Evolutionary conservation across 2,329 filamentous ascomycete genomes (phyloP), one percentile per base, ranked within the genome.

Genomic region (Ceratocystis lukuohia): DNA sequence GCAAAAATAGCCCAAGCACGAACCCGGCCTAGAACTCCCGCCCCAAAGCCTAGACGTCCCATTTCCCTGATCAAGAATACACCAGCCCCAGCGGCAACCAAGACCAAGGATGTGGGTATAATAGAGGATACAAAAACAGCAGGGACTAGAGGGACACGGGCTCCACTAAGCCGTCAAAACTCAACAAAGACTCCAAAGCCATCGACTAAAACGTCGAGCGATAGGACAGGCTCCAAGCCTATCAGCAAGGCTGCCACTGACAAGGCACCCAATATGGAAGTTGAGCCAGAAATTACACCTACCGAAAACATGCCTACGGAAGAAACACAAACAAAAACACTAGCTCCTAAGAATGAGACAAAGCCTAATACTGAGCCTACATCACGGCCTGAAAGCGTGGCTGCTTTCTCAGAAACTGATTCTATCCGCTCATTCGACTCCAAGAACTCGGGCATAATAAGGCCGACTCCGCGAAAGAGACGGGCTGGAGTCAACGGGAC

Each of bases 21-120:
- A n/a, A 41, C 37, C 10, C 64, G 64, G 61, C 66, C 66, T 65
- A 68, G 63, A 65, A 68, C 66, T 20, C 66, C 66, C 22, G 66
- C 59, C 4, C 59, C 64, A 25, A 65, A 65, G 17, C 37, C 66
- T 15, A 48, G 66, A 12, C 46, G 64, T 15, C 59, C 66, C n/a
- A 65, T 65, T 28, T 65, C 64, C 37, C 66, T 65, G 2, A 65
- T 65, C 59, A 66, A 68, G 33, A 69, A 67, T 46, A 67, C 66
- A 20, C 66, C 61, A 59, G 65, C 48, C 8, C 46, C 45, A 8
- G 62, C 7, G 12, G 6, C n/a, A 22, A 22, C 28, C 8, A 63
- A 48, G 48, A 15, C 30, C 20, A 62, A 63, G 30, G 33, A 48
- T n/a, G 44, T 61, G 7, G 33, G n/a, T 4, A 5, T 20, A 15